Evolutionary conservation across 2,329 filamentous ascomycete species (phyloP).

Genomic region (Ophiocordyceps polyrhachis-furcata): DNA sequence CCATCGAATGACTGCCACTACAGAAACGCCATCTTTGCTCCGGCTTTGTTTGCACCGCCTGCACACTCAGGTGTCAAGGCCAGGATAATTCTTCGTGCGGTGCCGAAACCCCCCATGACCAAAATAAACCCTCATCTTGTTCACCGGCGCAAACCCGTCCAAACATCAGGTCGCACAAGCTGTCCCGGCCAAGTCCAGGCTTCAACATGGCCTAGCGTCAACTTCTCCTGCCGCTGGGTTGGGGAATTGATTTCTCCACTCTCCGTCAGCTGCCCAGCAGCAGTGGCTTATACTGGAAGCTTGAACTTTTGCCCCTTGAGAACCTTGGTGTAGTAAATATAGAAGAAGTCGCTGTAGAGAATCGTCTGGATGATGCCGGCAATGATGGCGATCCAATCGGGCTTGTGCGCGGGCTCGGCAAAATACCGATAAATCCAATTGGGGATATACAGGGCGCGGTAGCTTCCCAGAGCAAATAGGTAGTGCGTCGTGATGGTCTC

Average conservation of each 20-base stretch:
- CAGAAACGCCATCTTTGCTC: not conserved
- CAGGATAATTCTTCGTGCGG: not conserved
- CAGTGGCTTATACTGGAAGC: slow-evolving; percentile 49
- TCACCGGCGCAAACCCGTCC: not conserved
- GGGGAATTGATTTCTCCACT: not conserved
- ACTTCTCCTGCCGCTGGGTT: not conserved
- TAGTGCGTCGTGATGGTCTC: slow-evolving; percentile 99
- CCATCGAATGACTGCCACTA: not conserved
- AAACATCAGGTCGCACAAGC: not conserved
- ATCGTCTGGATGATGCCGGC: slow-evolving; percentile 88
- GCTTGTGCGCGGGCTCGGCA: slow-evolving; percentile 48
- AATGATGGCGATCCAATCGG: slow-evolving; percentile 72
- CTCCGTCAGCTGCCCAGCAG: not conserved
- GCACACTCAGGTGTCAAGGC: not conserved
- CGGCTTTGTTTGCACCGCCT: not conserved
- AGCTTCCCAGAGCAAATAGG: slow-evolving; percentile 78
- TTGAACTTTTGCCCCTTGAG: slow-evolving; percentile 80
- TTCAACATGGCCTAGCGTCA: not conserved
- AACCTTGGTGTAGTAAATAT: slow-evolving; percentile 97
- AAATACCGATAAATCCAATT: slow-evolving; percentile 95
- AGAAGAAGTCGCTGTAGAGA: slow-evolving; percentile 98
- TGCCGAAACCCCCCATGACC: not conserved
- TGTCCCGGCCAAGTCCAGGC: not conserved
- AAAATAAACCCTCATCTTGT: not conserved
- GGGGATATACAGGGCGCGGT: slow-evolving; percentile 89